phyloP scores from a whole-genome alignment of 345 rosid species.

The Arabis alpina region DNA sequence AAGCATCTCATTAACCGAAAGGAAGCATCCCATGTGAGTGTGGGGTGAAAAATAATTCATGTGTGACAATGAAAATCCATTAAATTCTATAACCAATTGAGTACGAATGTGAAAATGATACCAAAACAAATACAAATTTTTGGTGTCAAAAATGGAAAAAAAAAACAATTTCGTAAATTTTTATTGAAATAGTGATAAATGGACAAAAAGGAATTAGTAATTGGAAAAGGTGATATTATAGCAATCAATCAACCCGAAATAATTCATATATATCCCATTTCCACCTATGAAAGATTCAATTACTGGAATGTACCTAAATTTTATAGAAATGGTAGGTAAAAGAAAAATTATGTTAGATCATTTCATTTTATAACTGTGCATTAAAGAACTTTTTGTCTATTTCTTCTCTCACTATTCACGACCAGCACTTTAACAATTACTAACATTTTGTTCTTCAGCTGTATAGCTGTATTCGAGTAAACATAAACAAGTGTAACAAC shows the following conservation, averaged over 20 bases:
- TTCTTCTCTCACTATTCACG: neutral
- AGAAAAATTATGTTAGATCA: neutral
- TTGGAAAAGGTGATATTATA: neutral
- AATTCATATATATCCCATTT: neutral
- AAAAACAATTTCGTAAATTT: too few relatives aligned
- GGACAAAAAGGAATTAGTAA: neutral
- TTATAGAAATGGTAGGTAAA: neutral
- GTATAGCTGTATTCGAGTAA: neutral
- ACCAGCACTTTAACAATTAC: neutral
- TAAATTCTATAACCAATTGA: neutral
- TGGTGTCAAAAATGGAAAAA: too few relatives aligned
- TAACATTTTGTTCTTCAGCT: neutral
- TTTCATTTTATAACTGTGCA: neutral
- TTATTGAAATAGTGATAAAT: neutral
- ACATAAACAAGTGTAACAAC: slow-evolving; percentile 7
- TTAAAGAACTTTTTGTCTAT: neutral
- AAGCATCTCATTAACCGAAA: slow-evolving; percentile 30
- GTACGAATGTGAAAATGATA: slow-evolving; percentile 14
- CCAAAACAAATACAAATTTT: neutral
- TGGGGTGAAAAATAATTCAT: slow-evolving; percentile 23
- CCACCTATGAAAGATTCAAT: neutral
- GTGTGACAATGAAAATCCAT: slow-evolving; percentile 8
- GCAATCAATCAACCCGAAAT: neutral
- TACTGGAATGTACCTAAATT: neutral
- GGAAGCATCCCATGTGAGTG: slow-evolving; percentile 42